These are phyloP conservation scores for Paracoccidioides brasiliensis DNA, from an alignment of 2,329 filamentous ascomycete genomes.

Conservation along the genomic window DNA sequence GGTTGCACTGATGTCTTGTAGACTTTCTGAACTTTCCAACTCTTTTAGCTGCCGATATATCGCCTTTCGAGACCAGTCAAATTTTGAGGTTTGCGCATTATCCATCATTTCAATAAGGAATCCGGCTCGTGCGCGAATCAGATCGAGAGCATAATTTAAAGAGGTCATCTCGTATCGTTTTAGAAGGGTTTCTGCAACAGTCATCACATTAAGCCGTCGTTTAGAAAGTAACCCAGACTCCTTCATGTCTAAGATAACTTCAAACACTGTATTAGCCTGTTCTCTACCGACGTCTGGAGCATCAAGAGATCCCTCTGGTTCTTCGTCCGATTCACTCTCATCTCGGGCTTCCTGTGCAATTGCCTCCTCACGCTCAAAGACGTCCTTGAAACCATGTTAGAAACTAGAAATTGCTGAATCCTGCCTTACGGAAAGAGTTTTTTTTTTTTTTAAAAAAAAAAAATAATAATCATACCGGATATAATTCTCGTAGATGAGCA, in stretches of 20 bases:
- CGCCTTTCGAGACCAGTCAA: slow-evolving; percentile 30
- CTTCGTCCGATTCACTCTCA: slow-evolving; percentile 10
- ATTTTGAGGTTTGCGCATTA: slow-evolving; percentile 22
- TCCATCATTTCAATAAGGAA: slow-evolving; percentile 25
- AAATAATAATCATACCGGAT: slow-evolving; percentile 21
- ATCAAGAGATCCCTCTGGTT: slow-evolving; percentile 8
- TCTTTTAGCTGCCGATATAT: slow-evolving; percentile 30
- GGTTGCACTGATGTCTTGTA: slow-evolving; percentile 20
- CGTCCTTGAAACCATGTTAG: slow-evolving; percentile 5
- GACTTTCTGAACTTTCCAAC: slow-evolving; percentile 17
- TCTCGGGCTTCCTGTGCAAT: slow-evolving; percentile 11
- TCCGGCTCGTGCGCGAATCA: slow-evolving; percentile 23
- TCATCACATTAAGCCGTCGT: slow-evolving; percentile 27
- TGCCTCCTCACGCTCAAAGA: slow-evolving; percentile 4
- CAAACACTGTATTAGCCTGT: slow-evolving; percentile 27
- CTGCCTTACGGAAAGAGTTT: neutral
- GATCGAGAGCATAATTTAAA: slow-evolving; percentile 24
- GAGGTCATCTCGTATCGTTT: slow-evolving; percentile 23
- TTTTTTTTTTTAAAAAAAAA: neutral
- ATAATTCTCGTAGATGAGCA: slow-evolving; percentile 32
- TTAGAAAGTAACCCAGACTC: slow-evolving; percentile 30
- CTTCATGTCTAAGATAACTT: slow-evolving; percentile 26
- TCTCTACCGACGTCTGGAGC: slow-evolving; percentile 17
- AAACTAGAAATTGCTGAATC: neutral
- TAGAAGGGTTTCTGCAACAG: slow-evolving; percentile 20